Evolutionary conservation across 1,284 basidiomycete genomes (phyloP).

Genomic region (Trichosporon inkin): DNA sequence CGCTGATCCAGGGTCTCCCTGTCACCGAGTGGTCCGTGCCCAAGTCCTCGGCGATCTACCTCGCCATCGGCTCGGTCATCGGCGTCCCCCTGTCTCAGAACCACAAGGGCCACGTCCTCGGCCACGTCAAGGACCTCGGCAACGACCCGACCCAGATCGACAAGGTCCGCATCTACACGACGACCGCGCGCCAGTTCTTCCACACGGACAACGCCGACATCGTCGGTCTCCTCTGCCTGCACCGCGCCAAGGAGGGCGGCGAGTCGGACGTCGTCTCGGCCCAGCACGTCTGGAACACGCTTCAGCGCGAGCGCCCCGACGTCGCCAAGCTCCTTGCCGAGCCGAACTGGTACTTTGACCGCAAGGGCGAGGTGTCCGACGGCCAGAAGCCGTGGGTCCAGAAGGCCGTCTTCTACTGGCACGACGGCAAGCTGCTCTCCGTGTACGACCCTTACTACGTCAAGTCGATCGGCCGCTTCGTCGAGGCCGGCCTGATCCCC

Average conservation of each 20-base stretch:
- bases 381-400: constrained; percentile 38
- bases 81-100: constrained; percentile 49
- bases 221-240: constrained; percentile 52
- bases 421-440: constrained; percentile 27
- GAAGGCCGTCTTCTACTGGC: constrained; percentile 30
- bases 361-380: constrained; percentile 49
- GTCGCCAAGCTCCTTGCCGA: constrained; percentile 46
- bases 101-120: constrained; percentile 50
- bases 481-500: constrained; percentile 50
- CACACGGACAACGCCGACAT: constrained; percentile 46
- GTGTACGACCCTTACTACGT: constrained; percentile 46
- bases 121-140: constrained; percentile 52
- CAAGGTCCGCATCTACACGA: constrained; percentile 52
- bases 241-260: constrained; percentile 54
- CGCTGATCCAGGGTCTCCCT: constrained; percentile 51
- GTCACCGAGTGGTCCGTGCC: constrained; percentile 45
- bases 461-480: constrained; percentile 26
- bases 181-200: constrained; percentile 51
- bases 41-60: constrained; percentile 48
- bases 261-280: constrained; percentile 52
- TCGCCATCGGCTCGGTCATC: constrained; percentile 48
- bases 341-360: constrained; percentile 48
- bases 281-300: constrained; percentile 51
- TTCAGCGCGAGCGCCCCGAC: constrained; percentile 50
- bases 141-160: constrained; percentile 52